Conservation (phyloP, 1,139 yeast genomes). For the Torulaspora pretoriensis region DNA sequence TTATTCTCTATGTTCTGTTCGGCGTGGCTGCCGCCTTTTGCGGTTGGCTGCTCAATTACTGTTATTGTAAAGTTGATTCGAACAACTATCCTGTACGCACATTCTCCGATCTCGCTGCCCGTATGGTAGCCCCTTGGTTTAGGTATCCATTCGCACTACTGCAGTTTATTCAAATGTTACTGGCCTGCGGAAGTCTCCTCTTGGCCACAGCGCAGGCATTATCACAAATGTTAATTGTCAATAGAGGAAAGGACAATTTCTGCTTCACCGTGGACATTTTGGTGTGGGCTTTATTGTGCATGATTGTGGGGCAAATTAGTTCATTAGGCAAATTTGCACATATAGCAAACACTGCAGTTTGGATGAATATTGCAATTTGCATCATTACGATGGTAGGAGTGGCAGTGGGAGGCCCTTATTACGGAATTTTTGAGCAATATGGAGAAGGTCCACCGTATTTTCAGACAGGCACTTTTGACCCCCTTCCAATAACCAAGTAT, state of each 20-base stretch:
- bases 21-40: slow-evolving; percentile 42
- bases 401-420: slow-evolving; percentile 38
- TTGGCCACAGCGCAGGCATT: slow-evolving; percentile 43
- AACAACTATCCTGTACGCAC: slow-evolving; percentile 42
- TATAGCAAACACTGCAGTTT: slow-evolving; percentile 44
- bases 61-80: slow-evolving; percentile 39
- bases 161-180: slow-evolving; percentile 42
- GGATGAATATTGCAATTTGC: slow-evolving; percentile 43
- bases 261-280: slow-evolving; percentile 42
- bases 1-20: slow-evolving; percentile 39
- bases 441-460: slow-evolving; percentile 33
- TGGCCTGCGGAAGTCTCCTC: slow-evolving; percentile 43
- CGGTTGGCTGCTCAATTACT: slow-evolving; percentile 37
- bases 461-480: slow-evolving; percentile 25
- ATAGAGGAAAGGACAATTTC: slow-evolving; percentile 32
- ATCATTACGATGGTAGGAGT: slow-evolving; percentile 43
- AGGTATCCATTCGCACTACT: slow-evolving; percentile 23
- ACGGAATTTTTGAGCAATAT: slow-evolving; percentile 18
- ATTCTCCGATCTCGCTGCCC: slow-evolving; percentile 42
- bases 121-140: slow-evolving; percentile 35
- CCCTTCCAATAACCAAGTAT: slow-evolving; percentile 13
- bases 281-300: slow-evolving; percentile 43
- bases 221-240: slow-evolving; percentile 38
- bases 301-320: slow-evolving; percentile 43
- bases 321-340: slow-evolving; percentile 41